Base-by-base conservation (phyloP, 2,329 filamentous ascomycete species). In the Graphiopsis chlorocephala region DNA sequence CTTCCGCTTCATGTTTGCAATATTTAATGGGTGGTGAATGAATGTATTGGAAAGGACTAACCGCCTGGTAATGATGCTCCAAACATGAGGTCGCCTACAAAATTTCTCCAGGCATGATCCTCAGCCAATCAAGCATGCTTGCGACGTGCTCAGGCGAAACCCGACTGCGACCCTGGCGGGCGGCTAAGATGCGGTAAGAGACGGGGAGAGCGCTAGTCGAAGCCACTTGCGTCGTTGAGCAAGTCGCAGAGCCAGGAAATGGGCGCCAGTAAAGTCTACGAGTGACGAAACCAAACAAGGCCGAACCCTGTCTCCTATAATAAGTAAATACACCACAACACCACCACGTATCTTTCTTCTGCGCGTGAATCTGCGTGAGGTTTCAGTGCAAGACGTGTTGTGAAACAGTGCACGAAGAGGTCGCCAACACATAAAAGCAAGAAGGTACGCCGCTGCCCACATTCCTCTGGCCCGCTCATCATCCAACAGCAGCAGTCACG, bases 1-100 rank as follows among this genome's bases (percentile, higher is more conserved):
- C 70, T 82, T 82, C 66, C 80, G 79, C 73, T 82, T 82, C 76
- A 78, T 77, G 45, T 29, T 69, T 26, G 20, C 20, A 61, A 35
- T 53, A 26, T 8, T 0, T 20, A n/a, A 45, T 28, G n/a, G 31
- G 25, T 55, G 29, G 33, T 55, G 23, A 20, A 14, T n/a, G 53
- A 23, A 45, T 55, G 31, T 62, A 55, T 62, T 62, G 48, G 48
- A 61, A 48, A 48, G 45, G n/a, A 23, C 23, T 58, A 58, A 58
- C 15, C 25, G 33, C 33, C 47, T 38, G 15, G 26, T 31, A 53
- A 17, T 17, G 20, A 53, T 14, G 20, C 28, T 62, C 33, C 14
- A 61, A 52, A 62, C 60, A 53, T 62, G 60, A 62, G 48, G 60
- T 62, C 35, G 35, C 29, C 60, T 62, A 55, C 60, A 55, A 62